Percentiles rank a stretch among this genome's conserved stretches.
Conservation (phyloP, 2,329 filamentous ascomycete genomes). For the Biscogniauxia marginata region DNA sequence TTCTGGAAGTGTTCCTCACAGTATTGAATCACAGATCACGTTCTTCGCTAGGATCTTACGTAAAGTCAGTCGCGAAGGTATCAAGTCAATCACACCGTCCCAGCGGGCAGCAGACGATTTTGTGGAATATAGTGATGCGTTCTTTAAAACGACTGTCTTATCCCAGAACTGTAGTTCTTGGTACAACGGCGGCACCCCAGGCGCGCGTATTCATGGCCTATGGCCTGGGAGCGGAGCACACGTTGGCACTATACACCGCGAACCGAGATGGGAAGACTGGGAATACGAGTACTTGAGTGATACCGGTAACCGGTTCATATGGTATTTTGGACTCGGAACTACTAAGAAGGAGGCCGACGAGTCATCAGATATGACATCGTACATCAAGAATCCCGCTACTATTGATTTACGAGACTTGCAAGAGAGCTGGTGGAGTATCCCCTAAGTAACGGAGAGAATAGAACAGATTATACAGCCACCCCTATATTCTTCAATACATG, state of each 20-base stretch:
- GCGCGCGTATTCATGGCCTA: slow-evolving; percentile 62
- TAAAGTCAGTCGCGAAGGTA: slow-evolving; percentile 64
- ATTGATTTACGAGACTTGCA: slow-evolving; percentile 62
- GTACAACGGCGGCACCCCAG: slow-evolving; percentile 67
- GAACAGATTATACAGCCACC: no score
- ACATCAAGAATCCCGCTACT: slow-evolving; percentile 55
- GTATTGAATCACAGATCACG: slow-evolving; percentile 63
- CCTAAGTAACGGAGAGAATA: no score
- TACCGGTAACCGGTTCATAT: slow-evolving; percentile 54
- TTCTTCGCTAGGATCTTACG: slow-evolving; percentile 67
- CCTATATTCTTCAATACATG: no score
- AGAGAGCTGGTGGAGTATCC: slow-evolving; percentile 62
- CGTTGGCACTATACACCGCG: slow-evolving; percentile 54
- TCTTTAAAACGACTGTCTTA: slow-evolving; percentile 54
- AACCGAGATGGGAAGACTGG: slow-evolving; percentile 58
- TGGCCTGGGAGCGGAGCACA: slow-evolving; percentile 69
- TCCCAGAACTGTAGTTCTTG: slow-evolving; percentile 66
- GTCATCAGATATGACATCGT: slow-evolving; percentile 60
- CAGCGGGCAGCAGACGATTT: slow-evolving; percentile 63
- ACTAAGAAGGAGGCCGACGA: slow-evolving; percentile 57
- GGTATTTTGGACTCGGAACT: slow-evolving; percentile 67
- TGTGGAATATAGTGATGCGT: slow-evolving; percentile 55
- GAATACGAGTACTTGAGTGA: slow-evolving; percentile 46
- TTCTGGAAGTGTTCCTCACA: slow-evolving; percentile 66
- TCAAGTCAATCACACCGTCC: slow-evolving; percentile 58